A percentile compares a stretch with the other conserved stretches of the same genome.
Evolutionary conservation across 306 rosid genomes (phyloP).

Genomic region (Cicer yamashitae): DNA sequence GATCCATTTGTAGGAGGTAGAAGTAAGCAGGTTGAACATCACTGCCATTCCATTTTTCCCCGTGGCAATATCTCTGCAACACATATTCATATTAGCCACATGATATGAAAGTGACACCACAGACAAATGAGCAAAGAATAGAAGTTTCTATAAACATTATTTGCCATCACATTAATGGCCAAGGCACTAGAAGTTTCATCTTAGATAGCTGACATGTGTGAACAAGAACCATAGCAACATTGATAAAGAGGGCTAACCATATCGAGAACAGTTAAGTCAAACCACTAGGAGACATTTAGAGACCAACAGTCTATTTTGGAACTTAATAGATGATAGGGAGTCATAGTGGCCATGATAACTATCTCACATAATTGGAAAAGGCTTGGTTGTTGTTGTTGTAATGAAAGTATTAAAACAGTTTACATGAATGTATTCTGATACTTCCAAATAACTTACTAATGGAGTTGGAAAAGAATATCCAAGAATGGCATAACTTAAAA

Average conservation of each 20-base stretch:
- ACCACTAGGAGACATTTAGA: constrained; percentile 1
- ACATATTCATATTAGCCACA: constrained; percentile 40
- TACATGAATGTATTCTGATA: constrained; percentile 31
- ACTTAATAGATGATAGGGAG: constrained; percentile 1
- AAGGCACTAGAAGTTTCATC: not conserved
- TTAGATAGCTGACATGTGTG: not conserved
- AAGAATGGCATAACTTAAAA: constrained; percentile 26
- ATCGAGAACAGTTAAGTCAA: not conserved
- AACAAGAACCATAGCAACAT: not conserved
- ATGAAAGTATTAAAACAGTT: constrained; percentile 16
- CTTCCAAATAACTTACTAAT: constrained; percentile 9
- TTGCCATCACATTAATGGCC: constrained; percentile 15
- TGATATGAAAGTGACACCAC: constrained; percentile 12
- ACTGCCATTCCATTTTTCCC: constrained; percentile 82
- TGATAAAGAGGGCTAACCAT: not conserved
- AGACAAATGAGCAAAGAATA: constrained; percentile 36
- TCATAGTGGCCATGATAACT: not conserved
- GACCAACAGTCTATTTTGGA: not conserved
- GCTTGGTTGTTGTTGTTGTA: not conserved
- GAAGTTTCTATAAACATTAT: constrained; percentile 28
- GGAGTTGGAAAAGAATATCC: constrained; percentile 27
- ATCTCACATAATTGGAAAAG: not conserved
- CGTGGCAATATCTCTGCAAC: constrained; percentile 61
- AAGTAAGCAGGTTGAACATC: constrained; percentile 73
- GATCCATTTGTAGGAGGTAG: constrained; percentile 74